Percentiles rank a stretch among this genome's conserved stretches.
Conservation (phyloP, 176 grass and related monocot genomes). For the Aegilops bicornis region DNA sequence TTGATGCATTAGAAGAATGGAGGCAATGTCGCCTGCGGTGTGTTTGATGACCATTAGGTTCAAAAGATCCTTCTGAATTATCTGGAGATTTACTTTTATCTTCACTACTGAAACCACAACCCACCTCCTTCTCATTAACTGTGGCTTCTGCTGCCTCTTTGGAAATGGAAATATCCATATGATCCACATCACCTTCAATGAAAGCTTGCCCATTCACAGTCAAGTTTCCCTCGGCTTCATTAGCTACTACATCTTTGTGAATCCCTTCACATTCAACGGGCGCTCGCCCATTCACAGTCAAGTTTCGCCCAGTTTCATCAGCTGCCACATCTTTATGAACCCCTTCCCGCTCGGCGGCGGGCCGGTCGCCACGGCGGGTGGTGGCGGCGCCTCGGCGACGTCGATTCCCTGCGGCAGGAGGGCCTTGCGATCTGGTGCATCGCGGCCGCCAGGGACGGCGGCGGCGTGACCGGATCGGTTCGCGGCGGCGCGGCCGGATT, state of each 20-base stretch:
- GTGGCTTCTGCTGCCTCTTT: background rate
- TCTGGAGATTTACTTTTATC: conserved; percentile 19
- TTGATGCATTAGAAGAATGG: background rate
- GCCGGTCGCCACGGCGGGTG: too few relatives aligned
- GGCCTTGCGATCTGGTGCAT: too few relatives aligned
- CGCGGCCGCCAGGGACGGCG: too few relatives aligned
- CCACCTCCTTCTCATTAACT: background rate
- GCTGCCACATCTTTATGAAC: too few relatives aligned
- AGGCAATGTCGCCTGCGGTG: background rate
- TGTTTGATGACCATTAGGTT: background rate
- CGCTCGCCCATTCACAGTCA: too few relatives aligned
- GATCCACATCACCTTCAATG: background rate
- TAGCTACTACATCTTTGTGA: background rate
- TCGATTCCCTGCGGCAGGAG: too few relatives aligned
- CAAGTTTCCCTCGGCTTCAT: background rate
- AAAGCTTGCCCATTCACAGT: background rate
- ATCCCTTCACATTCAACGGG: too few relatives aligned
- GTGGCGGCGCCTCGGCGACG: too few relatives aligned
- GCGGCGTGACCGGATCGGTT: too few relatives aligned
- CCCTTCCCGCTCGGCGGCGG: too few relatives aligned
- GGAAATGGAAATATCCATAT: background rate
- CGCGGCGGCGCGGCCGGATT: too few relatives aligned
- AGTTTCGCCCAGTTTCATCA: too few relatives aligned
- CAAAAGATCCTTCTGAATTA: background rate
- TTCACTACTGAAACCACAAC: background rate